Conservation (phyloP, 2,329 filamentous ascomycete genomes). For the Verticillium isaacii region DNA sequence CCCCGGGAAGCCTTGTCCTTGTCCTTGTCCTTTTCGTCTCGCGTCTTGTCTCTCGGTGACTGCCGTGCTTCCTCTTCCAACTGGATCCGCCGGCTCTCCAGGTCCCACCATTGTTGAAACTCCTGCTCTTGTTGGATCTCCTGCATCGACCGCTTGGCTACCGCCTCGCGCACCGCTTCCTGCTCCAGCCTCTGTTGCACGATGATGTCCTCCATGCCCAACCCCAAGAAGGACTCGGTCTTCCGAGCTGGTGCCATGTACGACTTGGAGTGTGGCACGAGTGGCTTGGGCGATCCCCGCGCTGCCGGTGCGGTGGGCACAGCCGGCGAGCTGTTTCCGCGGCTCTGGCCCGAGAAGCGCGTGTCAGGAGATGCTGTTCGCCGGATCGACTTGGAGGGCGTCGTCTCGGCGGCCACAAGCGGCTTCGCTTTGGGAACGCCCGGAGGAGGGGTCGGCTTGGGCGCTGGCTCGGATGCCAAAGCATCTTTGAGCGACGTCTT, state of each 20-base stretch:
- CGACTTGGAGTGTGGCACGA: slow-evolving; percentile 56
- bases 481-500: slow-evolving; percentile 48
- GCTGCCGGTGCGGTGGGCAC: slow-evolving; percentile 18
- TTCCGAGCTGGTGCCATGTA: slow-evolving; percentile 55
- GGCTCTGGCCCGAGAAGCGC: slow-evolving; percentile 54
- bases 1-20: slow-evolving; percentile 5
- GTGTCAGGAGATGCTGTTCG: slow-evolving; percentile 59
- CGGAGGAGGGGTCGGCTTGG: slow-evolving; percentile 16
- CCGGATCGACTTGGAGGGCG: slow-evolving; percentile 31
- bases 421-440: slow-evolving; percentile 32
- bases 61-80: slow-evolving; percentile 54
- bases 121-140: slow-evolving; percentile 97
- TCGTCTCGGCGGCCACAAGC: slow-evolving; percentile 36
- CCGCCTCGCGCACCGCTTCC: slow-evolving; percentile 73
- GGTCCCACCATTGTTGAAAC: slow-evolving; percentile 96
- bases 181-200: slow-evolving; percentile 83
- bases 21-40: slow-evolving; percentile 27
- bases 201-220: slow-evolving; percentile 85
- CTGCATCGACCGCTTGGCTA: slow-evolving; percentile 80
- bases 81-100: slow-evolving; percentile 69
- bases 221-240: slow-evolving; percentile 58
- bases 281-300: slow-evolving; percentile 29
- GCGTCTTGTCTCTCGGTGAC: slow-evolving; percentile 35
- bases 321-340: slow-evolving; percentile 28
- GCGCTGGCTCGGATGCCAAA: slow-evolving; percentile 28